These are phyloP conservation scores for Alternaria sp. DNA, from an alignment of 2,329 filamentous ascomycete species.

Conservation along the genomic window DNA sequence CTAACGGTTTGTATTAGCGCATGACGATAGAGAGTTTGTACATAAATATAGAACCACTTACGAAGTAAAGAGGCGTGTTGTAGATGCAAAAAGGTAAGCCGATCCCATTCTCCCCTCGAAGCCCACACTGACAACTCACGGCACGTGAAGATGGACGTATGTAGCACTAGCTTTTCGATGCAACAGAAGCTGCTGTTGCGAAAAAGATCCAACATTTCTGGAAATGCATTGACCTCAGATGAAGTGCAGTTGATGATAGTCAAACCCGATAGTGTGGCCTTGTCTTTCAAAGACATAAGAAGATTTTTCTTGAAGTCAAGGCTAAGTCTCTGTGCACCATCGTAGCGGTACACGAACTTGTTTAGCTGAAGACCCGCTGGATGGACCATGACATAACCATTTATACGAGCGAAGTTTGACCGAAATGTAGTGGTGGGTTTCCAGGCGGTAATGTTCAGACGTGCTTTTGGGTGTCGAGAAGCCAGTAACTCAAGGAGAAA, in stretches of 20 bases:
- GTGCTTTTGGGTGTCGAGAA: slow-evolving; percentile 3
- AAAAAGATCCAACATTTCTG: slow-evolving; percentile 4
- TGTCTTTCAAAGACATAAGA: not conserved
- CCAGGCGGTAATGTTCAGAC: not conserved
- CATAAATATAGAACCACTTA: not conserved
- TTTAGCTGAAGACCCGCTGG: not conserved
- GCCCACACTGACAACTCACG: slow-evolving; percentile 12
- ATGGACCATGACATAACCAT: not conserved
- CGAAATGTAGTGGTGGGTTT: not conserved
- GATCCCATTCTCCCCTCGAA: slow-evolving; percentile 3
- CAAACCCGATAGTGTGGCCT: not conserved
- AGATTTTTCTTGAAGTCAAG: not conserved
- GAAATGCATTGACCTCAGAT: not conserved
- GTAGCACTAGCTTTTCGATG: not conserved
- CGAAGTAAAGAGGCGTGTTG: slow-evolving; percentile 1
- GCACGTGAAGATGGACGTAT: slow-evolving; percentile 6
- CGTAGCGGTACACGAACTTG: not conserved
- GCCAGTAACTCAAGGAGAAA: slow-evolving; percentile 1
- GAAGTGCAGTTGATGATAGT: not conserved
- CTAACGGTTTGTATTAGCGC: not conserved
- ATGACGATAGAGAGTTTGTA: not conserved
- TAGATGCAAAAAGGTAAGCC: slow-evolving; percentile 1
- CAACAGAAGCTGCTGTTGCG: not conserved
- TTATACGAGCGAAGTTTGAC: not conserved
- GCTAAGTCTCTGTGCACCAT: not conserved